Evolutionary conservation across 768 basidiomycete species (phyloP).

Genomic region (Amanita rubescens): DNA sequence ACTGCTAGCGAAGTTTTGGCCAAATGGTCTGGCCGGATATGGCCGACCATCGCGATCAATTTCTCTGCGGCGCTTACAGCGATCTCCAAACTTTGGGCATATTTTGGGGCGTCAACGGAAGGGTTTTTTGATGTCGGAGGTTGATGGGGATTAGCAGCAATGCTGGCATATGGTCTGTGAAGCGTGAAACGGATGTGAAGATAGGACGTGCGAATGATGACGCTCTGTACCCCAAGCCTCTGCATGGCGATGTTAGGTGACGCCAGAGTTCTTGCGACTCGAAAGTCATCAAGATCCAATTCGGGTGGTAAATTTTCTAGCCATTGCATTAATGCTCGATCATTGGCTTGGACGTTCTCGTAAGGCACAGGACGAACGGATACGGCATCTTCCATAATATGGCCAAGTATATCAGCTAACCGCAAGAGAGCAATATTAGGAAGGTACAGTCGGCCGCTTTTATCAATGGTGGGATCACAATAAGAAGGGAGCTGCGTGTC

Average conservation of each 20-base stretch:
- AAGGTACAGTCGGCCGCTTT: slow-evolving; percentile 58
- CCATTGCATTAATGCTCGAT: slow-evolving; percentile 66
- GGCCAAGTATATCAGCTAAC: slow-evolving; percentile 71
- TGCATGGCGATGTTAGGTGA: slow-evolving; percentile 51
- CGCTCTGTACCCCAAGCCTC: slow-evolving; percentile 72
- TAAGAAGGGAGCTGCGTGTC: slow-evolving; percentile 72
- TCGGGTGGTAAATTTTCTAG: slow-evolving; percentile 70
- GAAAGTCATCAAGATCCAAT: slow-evolving; percentile 70
- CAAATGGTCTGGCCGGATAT: slow-evolving; percentile 70
- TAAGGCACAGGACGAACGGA: slow-evolving; percentile 77
- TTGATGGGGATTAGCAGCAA: slow-evolving; percentile 20
- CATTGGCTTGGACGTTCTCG: slow-evolving; percentile 64
- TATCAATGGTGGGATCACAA: slow-evolving; percentile 56
- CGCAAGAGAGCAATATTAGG: slow-evolving; percentile 71
- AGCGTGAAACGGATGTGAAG: slow-evolving; percentile 82
- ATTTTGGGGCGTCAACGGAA: slow-evolving; percentile 32
- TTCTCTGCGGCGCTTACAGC: slow-evolving; percentile 74
- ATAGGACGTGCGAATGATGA: slow-evolving; percentile 70
- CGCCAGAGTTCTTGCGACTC: slow-evolving; percentile 64
- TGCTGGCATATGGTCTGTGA: slow-evolving; percentile 67
- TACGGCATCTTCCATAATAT: slow-evolving; percentile 80
- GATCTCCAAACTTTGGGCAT: slow-evolving; percentile 58
- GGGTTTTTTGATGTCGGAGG: slow-evolving; percentile 19
- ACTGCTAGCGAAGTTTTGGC: slow-evolving; percentile 62
- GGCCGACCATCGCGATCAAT: slow-evolving; percentile 69